Base-by-base conservation (phyloP, 345 rosid genomes). In the Adansonia digitata region DNA sequence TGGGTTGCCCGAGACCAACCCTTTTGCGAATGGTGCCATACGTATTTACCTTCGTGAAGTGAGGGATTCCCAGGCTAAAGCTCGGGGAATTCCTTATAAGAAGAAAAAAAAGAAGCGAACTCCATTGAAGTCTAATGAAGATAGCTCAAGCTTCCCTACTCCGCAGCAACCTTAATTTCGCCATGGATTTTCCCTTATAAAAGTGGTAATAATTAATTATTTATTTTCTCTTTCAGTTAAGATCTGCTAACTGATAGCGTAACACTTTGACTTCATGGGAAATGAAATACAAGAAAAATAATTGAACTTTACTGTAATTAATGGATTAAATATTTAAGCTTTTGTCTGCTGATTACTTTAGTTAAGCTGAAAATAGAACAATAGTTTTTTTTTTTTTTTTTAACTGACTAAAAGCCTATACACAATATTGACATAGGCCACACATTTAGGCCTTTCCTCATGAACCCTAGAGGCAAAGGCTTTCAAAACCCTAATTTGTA, bases 51-150 rank as follows among this genome's bases (percentile, higher is more conserved):
- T 92, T 14, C 86, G 89, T 14, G 96, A 92, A 84, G 92, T 92
- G 71, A 89, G 97, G 75, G 96, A 92, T 65, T 88, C 91, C 8
- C 97, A 92, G 66, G 88, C 96, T 0, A 92, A 88, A 73, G 97
- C 97, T 11, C 79, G 97, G 74, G 97, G 97, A 57, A 88, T 92
- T 31, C 96, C 94, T 42, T 92, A 92, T 57, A 92, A 89, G 91
- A 92, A 92, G 87, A 90, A 92, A 52, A 92, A 92, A 83, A 92
- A 90, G 88, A 90, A 83, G 79, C 42, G 53, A 26, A 89, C 79
- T 72, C 71, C 77, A 39, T 55, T 75, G 77, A 85, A 82, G 77
- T 56, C 82, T 29, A 68, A 68, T 65, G 78, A 77, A 55, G 75
- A 74, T 20, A 80, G 62, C 82, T 80, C 91, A 4, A 80, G 71